phyloP scores from a whole-genome alignment of 2,329 filamentous ascomycete genomes.

The Diaporthe destruens region DNA sequence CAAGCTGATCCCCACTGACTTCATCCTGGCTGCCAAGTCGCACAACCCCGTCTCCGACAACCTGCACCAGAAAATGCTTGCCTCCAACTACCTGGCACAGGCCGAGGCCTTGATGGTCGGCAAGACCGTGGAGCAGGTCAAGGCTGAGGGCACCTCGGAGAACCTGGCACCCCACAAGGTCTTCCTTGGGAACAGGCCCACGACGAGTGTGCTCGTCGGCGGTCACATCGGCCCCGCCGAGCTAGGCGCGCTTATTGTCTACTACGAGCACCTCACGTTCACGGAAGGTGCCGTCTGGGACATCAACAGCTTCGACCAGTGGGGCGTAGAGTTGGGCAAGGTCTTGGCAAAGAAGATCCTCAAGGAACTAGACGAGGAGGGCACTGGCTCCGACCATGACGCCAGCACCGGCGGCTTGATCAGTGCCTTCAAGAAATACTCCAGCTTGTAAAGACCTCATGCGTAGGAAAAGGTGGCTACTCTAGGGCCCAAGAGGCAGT shows the following conservation, averaged over 20 bases:
- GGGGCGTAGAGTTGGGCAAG: slow-evolving; percentile 99
- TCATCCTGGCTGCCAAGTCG: slow-evolving; percentile 94
- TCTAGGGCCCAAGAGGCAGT: neutral
- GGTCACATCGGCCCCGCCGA: slow-evolving; percentile 94
- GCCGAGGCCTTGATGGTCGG: slow-evolving; percentile 92
- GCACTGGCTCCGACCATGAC: slow-evolving; percentile 81
- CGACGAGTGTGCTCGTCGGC: slow-evolving; percentile 90
- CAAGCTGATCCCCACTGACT: slow-evolving; percentile 98
- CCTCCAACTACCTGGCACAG: slow-evolving; percentile 92
- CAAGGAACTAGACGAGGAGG: slow-evolving; percentile 84
- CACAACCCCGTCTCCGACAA: slow-evolving; percentile 96
- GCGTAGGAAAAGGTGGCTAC: neutral
- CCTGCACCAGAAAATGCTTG: slow-evolving; percentile 96
- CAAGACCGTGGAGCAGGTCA: slow-evolving; percentile 85
- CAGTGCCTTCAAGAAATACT: slow-evolving; percentile 87
- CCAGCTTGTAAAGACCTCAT: slow-evolving; percentile 56
- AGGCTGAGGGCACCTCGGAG: slow-evolving; percentile 78
- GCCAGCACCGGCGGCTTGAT: slow-evolving; percentile 90
- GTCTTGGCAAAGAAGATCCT: slow-evolving; percentile 93
- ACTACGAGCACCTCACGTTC: slow-evolving; percentile 99
- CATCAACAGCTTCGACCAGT: slow-evolving; percentile 99
- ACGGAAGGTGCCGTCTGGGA: slow-evolving; percentile 98
- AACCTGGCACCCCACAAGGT: slow-evolving; percentile 97
- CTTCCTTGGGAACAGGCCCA: slow-evolving; percentile 97
- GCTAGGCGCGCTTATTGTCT: slow-evolving; percentile 94